Percentiles rank a stretch among this genome's conserved stretches.
phyloP scores from a whole-genome alignment of 164 flowering plant genomes.

The Piper betle region DNA sequence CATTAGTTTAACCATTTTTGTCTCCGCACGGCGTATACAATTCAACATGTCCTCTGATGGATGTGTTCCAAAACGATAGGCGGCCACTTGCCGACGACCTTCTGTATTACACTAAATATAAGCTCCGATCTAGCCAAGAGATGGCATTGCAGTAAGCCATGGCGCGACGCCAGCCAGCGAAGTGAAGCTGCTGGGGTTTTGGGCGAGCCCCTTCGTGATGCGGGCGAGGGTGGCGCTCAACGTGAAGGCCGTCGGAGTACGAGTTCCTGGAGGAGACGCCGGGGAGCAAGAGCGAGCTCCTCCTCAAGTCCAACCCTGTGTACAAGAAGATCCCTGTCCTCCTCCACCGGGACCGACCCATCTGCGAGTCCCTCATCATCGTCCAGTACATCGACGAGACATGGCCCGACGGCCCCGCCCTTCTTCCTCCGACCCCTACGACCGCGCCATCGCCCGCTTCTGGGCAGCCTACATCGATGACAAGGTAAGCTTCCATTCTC shows the following conservation, averaged over 20 bases:
- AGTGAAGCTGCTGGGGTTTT: neutral
- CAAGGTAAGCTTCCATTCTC: neutral
- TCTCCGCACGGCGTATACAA: too few species aligned
- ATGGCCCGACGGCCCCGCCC: slow-evolving; percentile 7
- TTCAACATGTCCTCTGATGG: too few species aligned
- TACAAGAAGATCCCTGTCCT: slow-evolving; percentile 8
- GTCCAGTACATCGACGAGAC: slow-evolving; percentile 7
- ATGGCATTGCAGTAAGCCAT: neutral
- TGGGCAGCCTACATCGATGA: slow-evolving; percentile 9
- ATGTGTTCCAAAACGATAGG: too few species aligned
- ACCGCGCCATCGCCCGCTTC: slow-evolving; percentile 16
- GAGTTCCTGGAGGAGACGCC: slow-evolving; percentile 16
- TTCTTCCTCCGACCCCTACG: slow-evolving; percentile 12
- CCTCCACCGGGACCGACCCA: slow-evolving; percentile 2
- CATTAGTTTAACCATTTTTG: too few species aligned
- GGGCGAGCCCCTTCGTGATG: neutral
- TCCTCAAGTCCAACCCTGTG: slow-evolving; percentile 8
- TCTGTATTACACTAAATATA: too few species aligned
- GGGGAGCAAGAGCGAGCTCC: slow-evolving; percentile 16
- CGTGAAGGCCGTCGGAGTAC: slow-evolving; percentile 17
- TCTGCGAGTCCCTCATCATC: slow-evolving; percentile 5
- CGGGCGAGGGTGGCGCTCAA: slow-evolving; percentile 12
- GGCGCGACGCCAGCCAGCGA: neutral
- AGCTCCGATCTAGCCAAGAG: too few species aligned
- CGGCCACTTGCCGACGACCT: too few species aligned